phyloP scores from a whole-genome alignment of 257 asterid genomes.

The Penstemon newberryi region DNA sequence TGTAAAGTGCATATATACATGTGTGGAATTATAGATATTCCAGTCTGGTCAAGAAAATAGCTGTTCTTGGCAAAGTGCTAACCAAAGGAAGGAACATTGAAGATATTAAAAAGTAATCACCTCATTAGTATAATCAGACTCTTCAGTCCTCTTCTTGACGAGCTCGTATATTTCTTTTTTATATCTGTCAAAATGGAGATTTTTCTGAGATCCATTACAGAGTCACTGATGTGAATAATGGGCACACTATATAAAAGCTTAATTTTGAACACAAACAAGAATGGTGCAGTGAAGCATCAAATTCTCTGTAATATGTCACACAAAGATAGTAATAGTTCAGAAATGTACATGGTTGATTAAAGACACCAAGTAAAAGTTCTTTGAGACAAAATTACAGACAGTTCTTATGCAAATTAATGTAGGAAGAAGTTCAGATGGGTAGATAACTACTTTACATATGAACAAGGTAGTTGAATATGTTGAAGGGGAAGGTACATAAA shows the following conservation, averaged over 20 bases:
- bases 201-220: background rate
- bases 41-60: conserved; percentile 15
- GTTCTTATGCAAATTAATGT: background rate
- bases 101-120: conserved; percentile 36
- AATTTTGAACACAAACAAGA: background rate
- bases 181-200: conserved; percentile 52
- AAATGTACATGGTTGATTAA: background rate
- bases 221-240: background rate
- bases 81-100: conserved; percentile 6
- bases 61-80: conserved; percentile 17
- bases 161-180: conserved; percentile 80
- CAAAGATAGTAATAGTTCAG: conserved; percentile 3
- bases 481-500: background rate
- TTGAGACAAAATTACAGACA: background rate
- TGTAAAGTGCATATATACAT: conserved; percentile 10
- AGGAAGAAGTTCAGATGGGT: background rate
- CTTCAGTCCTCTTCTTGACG: conserved; percentile 73
- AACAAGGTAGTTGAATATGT: conserved; percentile 24
- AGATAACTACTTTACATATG: background rate
- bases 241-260: conserved; percentile 1
- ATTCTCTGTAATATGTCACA: conserved; percentile 9
- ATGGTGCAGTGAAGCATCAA: conserved; percentile 20
- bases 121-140: conserved; percentile 60
- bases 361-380: conserved; percentile 2
- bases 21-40: conserved; percentile 8